These are phyloP conservation scores for Amanita exitialis DNA, from an alignment of 768 basidiomycete species.

Conservation along the genomic window DNA sequence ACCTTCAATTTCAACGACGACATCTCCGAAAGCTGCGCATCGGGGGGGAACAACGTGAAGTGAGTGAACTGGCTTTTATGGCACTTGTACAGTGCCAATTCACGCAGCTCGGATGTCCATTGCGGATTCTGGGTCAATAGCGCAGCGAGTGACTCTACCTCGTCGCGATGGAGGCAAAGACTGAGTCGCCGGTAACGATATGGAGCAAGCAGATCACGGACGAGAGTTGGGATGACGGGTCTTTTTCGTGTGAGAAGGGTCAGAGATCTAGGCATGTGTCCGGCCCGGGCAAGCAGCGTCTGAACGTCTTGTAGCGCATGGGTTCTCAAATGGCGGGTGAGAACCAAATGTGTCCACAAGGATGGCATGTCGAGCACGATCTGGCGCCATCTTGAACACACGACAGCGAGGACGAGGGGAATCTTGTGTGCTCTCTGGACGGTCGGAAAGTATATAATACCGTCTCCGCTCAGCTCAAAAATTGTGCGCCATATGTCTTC, in stretches of 20 bases:
- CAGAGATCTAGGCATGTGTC: not conserved
- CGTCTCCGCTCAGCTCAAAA: not conserved
- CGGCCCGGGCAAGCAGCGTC: not conserved
- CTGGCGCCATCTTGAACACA: not conserved
- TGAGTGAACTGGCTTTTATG: not conserved
- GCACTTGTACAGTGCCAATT: not conserved
- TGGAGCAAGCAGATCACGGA: not conserved
- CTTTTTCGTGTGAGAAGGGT: not conserved
- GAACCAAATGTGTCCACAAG: not conserved
- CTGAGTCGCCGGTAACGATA: not conserved
- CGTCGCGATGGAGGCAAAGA: not conserved
- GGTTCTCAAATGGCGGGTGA: not conserved
- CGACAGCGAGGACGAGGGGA: not conserved
- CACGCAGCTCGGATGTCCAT: not conserved
- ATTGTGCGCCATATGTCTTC: not conserved
- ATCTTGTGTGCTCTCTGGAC: not conserved
- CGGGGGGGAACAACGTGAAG: not conserved
- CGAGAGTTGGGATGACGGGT: not conserved
- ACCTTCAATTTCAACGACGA: not conserved
- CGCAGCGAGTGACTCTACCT: not conserved
- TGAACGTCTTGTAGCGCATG: not conserved
- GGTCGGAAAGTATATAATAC: not conserved
- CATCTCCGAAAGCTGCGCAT: not conserved
- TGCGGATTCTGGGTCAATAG: not conserved
- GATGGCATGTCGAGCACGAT: slow-evolving; percentile 1